Conservation (phyloP, 2,329 filamentous ascomycete genomes). For the Metarhizium anisopliae region DNA sequence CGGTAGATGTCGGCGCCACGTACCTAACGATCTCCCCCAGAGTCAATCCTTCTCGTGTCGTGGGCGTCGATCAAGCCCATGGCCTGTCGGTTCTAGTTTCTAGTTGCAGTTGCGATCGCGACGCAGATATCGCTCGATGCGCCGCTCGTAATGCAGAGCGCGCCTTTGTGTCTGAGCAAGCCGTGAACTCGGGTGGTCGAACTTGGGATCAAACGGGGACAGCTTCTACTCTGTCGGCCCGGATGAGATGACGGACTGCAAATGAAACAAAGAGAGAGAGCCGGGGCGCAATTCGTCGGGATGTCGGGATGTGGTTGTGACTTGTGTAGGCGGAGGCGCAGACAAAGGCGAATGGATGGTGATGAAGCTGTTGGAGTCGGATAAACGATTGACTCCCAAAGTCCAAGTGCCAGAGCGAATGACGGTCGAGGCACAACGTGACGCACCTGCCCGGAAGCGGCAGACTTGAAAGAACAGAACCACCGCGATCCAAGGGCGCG, state of each 20-base stretch:
- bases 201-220: not conserved
- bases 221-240: too few relatives aligned
- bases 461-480: not conserved
- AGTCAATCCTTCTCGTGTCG: conserved; percentile 21
- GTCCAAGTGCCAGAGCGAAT: not conserved
- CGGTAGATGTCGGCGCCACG: conserved; percentile 3
- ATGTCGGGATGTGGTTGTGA: not conserved
- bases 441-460: conserved; percentile 6
- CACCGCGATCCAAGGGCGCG: not conserved
- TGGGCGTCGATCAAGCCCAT: conserved; percentile 24
- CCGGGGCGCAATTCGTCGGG: not conserved
- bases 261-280: not conserved
- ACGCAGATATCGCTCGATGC: not conserved
- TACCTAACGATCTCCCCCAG: conserved; percentile 20
- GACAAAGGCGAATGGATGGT: not conserved
- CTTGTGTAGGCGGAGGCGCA: not conserved
- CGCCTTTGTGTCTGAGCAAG: not conserved
- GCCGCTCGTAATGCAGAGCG: not conserved
- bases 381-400: not conserved
- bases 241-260: not conserved
- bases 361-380: not conserved
- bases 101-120: not conserved
- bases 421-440: conserved; percentile 1
- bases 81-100: conserved; percentile 15
- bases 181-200: not conserved